A percentile compares a stretch with the other conserved stretches of the same genome.
These are phyloP conservation scores for Hydrangea macrophylla DNA, from an alignment of 148 eudicot genomes.

Conservation along the genomic window DNA sequence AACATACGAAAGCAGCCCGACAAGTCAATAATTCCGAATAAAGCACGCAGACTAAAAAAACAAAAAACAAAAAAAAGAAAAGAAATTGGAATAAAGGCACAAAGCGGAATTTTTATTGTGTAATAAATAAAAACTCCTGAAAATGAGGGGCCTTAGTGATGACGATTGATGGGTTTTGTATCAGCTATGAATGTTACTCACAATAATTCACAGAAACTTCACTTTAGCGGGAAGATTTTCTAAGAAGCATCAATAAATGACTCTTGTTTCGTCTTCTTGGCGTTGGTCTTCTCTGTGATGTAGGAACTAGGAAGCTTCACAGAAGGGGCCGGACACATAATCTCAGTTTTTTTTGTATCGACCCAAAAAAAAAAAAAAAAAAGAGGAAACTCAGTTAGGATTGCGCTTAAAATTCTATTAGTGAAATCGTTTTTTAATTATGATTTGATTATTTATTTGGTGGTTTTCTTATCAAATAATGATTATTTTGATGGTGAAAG, in stretches of 20 bases:
- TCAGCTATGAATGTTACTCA: not conserved
- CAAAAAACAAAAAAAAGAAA: not conserved
- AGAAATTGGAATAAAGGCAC: not conserved
- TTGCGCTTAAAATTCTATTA: too few species aligned
- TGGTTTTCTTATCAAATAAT: too few species aligned
- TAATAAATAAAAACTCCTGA: too few species aligned
- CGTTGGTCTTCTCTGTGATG: not conserved
- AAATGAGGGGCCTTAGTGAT: too few species aligned
- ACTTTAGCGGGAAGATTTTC: not conserved
- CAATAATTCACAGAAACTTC: not conserved
- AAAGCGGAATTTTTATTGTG: too few species aligned
- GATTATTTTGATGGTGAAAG: too few species aligned
- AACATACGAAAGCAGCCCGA: not conserved
- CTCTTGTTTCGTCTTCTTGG: not conserved
- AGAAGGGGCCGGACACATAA: not conserved
- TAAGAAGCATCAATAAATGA: not conserved
- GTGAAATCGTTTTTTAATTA: too few species aligned
- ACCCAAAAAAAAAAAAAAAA: too few species aligned
- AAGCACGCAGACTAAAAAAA: not conserved
- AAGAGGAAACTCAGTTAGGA: too few species aligned
- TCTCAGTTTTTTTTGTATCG: too few species aligned
- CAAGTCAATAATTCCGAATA: not conserved
- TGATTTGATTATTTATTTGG: too few species aligned
- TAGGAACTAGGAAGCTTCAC: not conserved
- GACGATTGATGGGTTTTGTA: not conserved